These are phyloP conservation scores for Gardenia jasminoides DNA, from an alignment of 257 asterid species.

Conservation along the genomic window DNA sequence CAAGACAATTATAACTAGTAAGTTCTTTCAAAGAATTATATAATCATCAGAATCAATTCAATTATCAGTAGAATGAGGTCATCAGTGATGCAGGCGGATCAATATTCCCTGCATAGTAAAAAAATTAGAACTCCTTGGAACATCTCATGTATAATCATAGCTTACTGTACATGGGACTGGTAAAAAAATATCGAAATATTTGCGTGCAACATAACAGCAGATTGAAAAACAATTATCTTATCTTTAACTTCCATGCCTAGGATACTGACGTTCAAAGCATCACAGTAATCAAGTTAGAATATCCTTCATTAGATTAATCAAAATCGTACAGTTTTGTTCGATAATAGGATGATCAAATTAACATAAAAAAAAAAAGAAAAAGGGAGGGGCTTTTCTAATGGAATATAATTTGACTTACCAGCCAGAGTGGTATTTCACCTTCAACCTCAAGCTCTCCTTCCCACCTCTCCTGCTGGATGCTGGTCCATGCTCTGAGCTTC, in stretches of 20 bases:
- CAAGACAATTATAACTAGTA: background rate
- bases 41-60: background rate
- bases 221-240: background rate
- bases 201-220: background rate
- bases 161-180: background rate
- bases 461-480: constrained; percentile 81
- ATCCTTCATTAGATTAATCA: background rate
- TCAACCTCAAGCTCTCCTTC: constrained; percentile 83
- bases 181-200: background rate
- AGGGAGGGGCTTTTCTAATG: background rate
- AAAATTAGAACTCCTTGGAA: too few relatives aligned
- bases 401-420: constrained; percentile 42
- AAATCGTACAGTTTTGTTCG: background rate
- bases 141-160: background rate
- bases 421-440: constrained; percentile 85
- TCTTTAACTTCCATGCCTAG: background rate
- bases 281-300: background rate
- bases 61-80: background rate
- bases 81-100: background rate
- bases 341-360: background rate
- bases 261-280: background rate
- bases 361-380: too few relatives aligned
- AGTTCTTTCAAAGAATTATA: background rate
- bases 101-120: too few relatives aligned
- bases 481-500: constrained; percentile 82